Evolutionary conservation across 495 filamentous ascomycete species (phyloP).

Genomic region (Penicillium steckii): DNA sequence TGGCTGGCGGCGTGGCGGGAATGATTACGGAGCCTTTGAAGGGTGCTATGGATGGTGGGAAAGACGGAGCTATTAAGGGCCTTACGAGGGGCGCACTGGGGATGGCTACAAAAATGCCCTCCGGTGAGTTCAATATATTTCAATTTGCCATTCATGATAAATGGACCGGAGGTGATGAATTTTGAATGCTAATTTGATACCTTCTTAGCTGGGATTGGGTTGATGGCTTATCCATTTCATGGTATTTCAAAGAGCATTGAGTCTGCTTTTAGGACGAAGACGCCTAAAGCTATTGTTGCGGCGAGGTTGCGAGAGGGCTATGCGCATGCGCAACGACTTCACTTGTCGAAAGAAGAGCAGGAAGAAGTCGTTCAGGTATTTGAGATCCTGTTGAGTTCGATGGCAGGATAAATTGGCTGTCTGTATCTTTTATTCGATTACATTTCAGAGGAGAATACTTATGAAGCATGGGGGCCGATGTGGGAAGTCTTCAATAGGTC

Average conservation of each 20-base stretch:
- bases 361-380: slow-evolving; percentile 16
- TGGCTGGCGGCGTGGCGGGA: slow-evolving; percentile 72
- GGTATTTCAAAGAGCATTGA: slow-evolving; percentile 32
- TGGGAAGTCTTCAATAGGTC: too few species aligned
- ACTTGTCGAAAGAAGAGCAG: slow-evolving; percentile 13
- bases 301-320: slow-evolving; percentile 21
- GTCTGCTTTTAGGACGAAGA: slow-evolving; percentile 23
- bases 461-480: not conserved
- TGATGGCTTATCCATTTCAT: slow-evolving; percentile 26
- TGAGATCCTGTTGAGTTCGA: slow-evolving; percentile 13
- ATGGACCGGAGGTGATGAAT: not conserved
- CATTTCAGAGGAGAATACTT: too few species aligned
- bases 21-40: slow-evolving; percentile 63
- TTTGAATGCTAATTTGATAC: not conserved
- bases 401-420: not conserved
- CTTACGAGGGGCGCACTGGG: slow-evolving; percentile 72
- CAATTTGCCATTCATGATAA: not conserved
- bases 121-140: slow-evolving; percentile 19
- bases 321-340: slow-evolving; percentile 14
- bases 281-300: slow-evolving; percentile 21
- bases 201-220: slow-evolving; percentile 21
- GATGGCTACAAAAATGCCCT: slow-evolving; percentile 61
- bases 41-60: slow-evolving; percentile 57
- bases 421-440: too few species aligned
- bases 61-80: slow-evolving; percentile 61